Base-by-base conservation (phyloP, 2,329 filamentous ascomycete genomes). In the Stylonectria norvegica region DNA sequence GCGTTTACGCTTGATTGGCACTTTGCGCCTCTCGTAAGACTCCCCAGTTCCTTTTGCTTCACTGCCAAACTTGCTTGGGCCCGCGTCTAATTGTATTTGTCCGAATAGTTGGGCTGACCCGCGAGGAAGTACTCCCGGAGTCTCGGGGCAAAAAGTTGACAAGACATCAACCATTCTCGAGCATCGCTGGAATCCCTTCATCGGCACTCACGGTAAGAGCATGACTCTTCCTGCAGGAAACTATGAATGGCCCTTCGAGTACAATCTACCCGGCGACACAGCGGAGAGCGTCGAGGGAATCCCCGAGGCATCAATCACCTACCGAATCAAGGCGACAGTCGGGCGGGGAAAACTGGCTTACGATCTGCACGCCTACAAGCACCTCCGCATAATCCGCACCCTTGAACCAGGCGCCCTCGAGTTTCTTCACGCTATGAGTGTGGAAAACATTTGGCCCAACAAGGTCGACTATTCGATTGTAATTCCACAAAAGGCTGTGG, bases 371-470 rank as follows among this genome's bases (percentile, higher is more conserved):
- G 79, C 87, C 22, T 84, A 84, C 61, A 91, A 91, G 63, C 83
- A 85, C 38, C 66, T 93, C 40, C 79, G 87, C 40, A 79, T 91
- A 41, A 85, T 91, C 42, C 79, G 87, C 41, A 91, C 87, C 1
- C 69, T 90, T 33, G 85, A 88, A 45, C 77, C 86, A 9, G 83
- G 82, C 36, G 85, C 86, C 9, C 72, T 90, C 43, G 86, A 91
- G 60, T 77, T 90, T 47, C 75, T 86, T 25, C 86, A 97, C 64
- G 85, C 89, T 34, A 93, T 96, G 88, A 88, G 87, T 48, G 90
- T 97, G 49, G 90, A 96, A 65, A 96, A 96, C 59, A 86, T 95
- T 49, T 98, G 93, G 93, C 86, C 89, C 5, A 93, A 95, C 70
- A 98, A 98, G 72, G 79, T 97, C 55, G 88, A 95, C 62, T 98